These are phyloP conservation scores for Fusarium sororula DNA, from an alignment of 2,329 filamentous ascomycete species.

Conservation along the genomic window DNA sequence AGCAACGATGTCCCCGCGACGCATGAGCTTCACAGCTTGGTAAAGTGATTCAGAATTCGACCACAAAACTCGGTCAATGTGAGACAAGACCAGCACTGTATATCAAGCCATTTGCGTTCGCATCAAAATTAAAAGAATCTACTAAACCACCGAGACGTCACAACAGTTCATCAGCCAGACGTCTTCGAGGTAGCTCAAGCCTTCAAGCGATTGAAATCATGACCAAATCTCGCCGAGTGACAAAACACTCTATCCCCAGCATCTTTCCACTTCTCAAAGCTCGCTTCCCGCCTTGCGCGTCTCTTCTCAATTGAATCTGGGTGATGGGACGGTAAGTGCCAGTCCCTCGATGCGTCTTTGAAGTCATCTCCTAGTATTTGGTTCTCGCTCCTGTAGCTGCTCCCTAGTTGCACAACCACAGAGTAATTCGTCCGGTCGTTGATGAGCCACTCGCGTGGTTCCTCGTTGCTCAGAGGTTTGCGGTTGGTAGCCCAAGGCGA, in stretches of 20 bases:
- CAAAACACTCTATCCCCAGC: conserved; percentile 39
- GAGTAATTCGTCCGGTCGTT: conserved; percentile 22
- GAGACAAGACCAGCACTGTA: neutral
- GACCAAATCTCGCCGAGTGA: conserved; percentile 17
- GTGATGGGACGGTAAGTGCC: neutral
- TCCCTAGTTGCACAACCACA: conserved; percentile 13
- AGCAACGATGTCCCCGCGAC: neutral
- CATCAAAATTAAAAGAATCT: neutral
- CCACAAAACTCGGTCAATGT: neutral
- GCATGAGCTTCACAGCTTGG: neutral
- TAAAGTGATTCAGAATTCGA: neutral
- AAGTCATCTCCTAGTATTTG: neutral
- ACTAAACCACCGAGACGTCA: neutral
- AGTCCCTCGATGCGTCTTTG: neutral
- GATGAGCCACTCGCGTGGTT: neutral
- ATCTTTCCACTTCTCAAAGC: conserved; percentile 35
- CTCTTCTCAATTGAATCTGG: conserved; percentile 11
- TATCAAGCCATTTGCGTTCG: neutral
- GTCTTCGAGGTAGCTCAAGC: neutral
- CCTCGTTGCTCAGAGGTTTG: neutral
- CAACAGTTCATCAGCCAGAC: neutral
- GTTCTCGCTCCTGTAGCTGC: conserved; percentile 16
- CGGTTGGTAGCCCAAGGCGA: neutral
- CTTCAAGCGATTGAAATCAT: neutral
- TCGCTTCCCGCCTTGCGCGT: conserved; percentile 32